Evolutionary conservation across 176 grass and related monocot species (phyloP), one percentile per base, ranked within the genome.

Genomic region (Echinochloa phyllopogon): DNA sequence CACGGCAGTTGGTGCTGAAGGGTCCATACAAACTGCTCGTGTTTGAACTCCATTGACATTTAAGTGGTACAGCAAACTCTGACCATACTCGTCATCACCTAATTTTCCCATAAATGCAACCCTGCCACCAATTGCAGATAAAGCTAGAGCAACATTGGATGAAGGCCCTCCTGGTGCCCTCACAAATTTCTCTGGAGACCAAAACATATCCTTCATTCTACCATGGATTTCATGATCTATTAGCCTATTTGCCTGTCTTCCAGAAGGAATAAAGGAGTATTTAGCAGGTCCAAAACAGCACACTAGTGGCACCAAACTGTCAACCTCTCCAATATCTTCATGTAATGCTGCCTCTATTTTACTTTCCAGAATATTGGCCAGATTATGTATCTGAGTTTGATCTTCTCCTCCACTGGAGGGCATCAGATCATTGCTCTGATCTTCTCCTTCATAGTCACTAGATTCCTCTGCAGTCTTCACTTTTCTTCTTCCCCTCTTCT

Each of bases 81-180:
- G 79, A 33, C 93, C 96, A 41, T 90, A 89, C 24, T 88, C 87
- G 83, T 98, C 95, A 82, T 88, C 82, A 10, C 96, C 96, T 85
- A 98, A 83, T 86, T 95, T 95, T 65, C 96, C 96, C 91, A 98
- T 92, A 80, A 98, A 98, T 61, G 20, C 89, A 70, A 92, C 93
- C 65, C 68, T 87, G 44, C 88, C 89, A n/a, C 91, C 96, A 60
- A 90, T 65, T 10, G 82, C 81, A 45, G 93, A 93, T 78, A 98
- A 78, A 69, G 89, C 80, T 73, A 94, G 73, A 55, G 96, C 96
- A 41, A 98, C 93, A 87, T 88, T 91, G 68, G 90, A 91, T 36
- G 91, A 86, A 53, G 93, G 63, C 40, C 96, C 91, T 71, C 96
- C 96, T 49, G 96, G 91, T 43, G 93, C 93, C 82, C 96, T 93